Evolutionary conservation across 441 rosid species (phyloP).

Genomic region (Erodium chrysanthum): DNA sequence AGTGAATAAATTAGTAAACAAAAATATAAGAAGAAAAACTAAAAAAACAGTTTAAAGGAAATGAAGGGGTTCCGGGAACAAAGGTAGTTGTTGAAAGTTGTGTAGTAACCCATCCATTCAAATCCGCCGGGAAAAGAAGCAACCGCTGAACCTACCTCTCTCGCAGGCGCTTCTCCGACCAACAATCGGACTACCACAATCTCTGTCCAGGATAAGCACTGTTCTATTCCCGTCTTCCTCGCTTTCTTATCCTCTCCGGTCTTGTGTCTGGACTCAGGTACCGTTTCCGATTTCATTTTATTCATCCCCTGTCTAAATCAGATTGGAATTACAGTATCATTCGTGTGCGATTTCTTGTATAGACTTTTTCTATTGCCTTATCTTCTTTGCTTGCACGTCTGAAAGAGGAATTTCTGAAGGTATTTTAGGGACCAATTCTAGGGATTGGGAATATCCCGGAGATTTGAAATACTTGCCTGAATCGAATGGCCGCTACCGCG

Average conservation of each 20-base stretch:
- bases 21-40: no score
- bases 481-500: constrained; percentile 29
- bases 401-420: background rate
- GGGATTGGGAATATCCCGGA: constrained; percentile 1
- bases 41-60: no score
- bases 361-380: background rate
- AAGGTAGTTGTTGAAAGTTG: no score
- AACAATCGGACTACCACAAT: background rate
- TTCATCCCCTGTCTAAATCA: background rate
- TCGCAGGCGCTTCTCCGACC: background rate
- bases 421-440: background rate
- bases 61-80: no score
- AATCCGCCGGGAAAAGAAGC: constrained; percentile 1
- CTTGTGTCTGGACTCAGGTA: background rate
- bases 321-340: background rate
- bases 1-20: no score
- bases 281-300: background rate
- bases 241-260: background rate
- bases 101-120: background rate
- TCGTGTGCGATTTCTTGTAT: background rate
- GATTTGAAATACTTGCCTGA: background rate
- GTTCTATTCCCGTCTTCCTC: background rate
- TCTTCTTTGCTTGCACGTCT: constrained; percentile 2
- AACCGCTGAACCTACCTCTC: background rate
- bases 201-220: background rate